A percentile compares a stretch with the other conserved stretches of the same genome.
Evolutionary conservation across 2,329 filamentous ascomycete species (phyloP).

Genomic region (Endoconidiophora polonica): DNA sequence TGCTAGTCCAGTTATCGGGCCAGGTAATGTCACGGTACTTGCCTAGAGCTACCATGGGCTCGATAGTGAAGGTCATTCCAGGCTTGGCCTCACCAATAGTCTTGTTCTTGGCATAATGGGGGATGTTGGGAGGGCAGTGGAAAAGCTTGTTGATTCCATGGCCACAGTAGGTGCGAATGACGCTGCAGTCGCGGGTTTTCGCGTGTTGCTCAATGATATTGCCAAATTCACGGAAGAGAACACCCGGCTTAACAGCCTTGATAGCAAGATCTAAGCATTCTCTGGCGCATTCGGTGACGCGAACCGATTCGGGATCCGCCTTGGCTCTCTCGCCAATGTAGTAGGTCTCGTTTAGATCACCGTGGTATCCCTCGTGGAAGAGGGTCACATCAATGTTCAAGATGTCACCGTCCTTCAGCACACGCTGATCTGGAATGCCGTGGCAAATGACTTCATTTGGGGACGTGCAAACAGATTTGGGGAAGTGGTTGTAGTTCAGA

Average conservation of each 20-base stretch:
- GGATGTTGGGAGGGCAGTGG: constrained; percentile 84
- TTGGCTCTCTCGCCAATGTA: constrained; percentile 84
- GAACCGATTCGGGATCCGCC: constrained; percentile 69
- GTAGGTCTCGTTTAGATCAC: constrained; percentile 96
- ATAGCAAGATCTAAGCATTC: constrained; percentile 87
- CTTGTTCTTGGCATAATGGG: constrained; percentile 98
- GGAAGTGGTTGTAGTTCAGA: constrained; percentile 89
- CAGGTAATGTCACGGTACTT: constrained; percentile 87
- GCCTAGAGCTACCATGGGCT: constrained; percentile 93
- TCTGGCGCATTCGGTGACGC: constrained; percentile 77
- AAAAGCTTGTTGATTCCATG: constrained; percentile 91
- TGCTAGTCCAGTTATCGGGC: constrained; percentile 98
- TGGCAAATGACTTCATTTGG: constrained; percentile 97
- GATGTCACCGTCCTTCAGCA: constrained; percentile 82
- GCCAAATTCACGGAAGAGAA: constrained; percentile 81
- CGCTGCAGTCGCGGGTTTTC: constrained; percentile 69
- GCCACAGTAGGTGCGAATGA: constrained; percentile 90
- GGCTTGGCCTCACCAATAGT: constrained; percentile 84
- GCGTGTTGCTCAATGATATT: constrained; percentile 92
- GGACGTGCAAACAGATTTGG: constrained; percentile 95
- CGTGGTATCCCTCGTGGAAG: constrained; percentile 89
- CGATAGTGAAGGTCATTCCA: constrained; percentile 97
- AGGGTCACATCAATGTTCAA: constrained; percentile 92
- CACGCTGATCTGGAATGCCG: constrained; percentile 84
- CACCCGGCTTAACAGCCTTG: constrained; percentile 80